Base-by-base conservation (phyloP, 345 rosid species). In the Hypericum perforatum region DNA sequence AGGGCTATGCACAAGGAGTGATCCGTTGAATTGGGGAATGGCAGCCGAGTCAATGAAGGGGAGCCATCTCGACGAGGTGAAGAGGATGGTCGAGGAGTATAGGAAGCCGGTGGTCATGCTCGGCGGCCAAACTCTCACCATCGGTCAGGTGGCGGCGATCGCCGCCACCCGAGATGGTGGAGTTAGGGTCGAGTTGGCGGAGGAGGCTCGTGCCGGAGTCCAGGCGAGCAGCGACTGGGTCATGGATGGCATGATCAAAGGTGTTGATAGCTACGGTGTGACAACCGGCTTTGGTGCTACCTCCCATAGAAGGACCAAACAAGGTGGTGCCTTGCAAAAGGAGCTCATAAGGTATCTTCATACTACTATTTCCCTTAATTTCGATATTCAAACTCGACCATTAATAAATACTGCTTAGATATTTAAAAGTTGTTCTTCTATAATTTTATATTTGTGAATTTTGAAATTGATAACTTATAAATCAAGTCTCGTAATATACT, bases 151-250 rank as follows among this genome's bases (percentile, higher is more conserved):
- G 22, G 50, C 22, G 22, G 50, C 50, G 7, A 46, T 46, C 22
- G 22, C 50, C 22, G 22, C 50, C 2, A 9, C 15, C 50, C 9
- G 15, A 6, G 53, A 8, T 7, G 53, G n/a, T 0, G 39, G 13
- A 5, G 39, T 38, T 7, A 32, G 32, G 32, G 52, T 13, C 32
- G 53, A 49, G 53, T n/a, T 49, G 39, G 38, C 38, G 39, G 53
- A 16, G 53, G 53, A 49, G 53, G 53, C 53, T n/a, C 37, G 53
- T 12, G 37, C 37, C 7, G 32, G 53, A 39, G 53, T 49, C 38
- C 22, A 49, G 53, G 53, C 53, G 11, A 49, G 53, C 50, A 46
- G 50, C 16, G 50, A 46, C 22, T 46, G 50, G 50, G 50, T 46
- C 8, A 46, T 46, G 50, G 50, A 46, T 16, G 22, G 50, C 22